Percentiles rank a stretch among this genome's conserved stretches.
These are phyloP conservation scores for Penicillium macrosclerotiorum DNA, from an alignment of 495 filamentous ascomycete genomes.

Conservation along the genomic window DNA sequence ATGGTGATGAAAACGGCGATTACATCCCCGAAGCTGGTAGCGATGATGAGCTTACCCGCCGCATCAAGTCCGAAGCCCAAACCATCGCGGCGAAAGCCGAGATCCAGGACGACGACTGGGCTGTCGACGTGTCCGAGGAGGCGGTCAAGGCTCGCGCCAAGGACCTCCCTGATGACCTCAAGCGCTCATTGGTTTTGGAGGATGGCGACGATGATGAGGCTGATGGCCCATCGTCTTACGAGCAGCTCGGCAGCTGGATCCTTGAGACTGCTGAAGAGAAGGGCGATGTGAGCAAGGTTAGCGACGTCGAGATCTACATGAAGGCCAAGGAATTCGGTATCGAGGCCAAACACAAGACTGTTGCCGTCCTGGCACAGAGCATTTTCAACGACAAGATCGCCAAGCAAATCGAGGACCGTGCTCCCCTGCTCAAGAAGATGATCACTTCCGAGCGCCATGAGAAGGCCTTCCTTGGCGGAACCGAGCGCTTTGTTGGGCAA, in stretches of 20 bases:
- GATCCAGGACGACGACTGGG: constrained; percentile 85
- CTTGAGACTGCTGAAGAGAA: constrained; percentile 66
- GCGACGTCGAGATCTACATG: constrained; percentile 86
- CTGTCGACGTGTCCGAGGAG: constrained; percentile 90
- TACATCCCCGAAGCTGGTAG: constrained; percentile 71
- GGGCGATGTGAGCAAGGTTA: constrained; percentile 70
- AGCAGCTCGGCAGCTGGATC: constrained; percentile 93
- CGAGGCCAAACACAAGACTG: constrained; percentile 89
- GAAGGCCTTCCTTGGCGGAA: constrained; percentile 96
- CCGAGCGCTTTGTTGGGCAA: constrained; percentile 86
- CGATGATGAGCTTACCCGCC: constrained; percentile 89
- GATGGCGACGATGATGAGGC: constrained; percentile 83
- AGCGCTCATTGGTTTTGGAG: constrained; percentile 81
- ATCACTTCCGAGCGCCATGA: constrained; percentile 87
- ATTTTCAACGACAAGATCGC: constrained; percentile 89
- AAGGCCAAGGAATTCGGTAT: constrained; percentile 95
- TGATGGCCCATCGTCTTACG: constrained; percentile 80
- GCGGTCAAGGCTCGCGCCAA: constrained; percentile 92
- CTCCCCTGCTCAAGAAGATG: constrained; percentile 86
- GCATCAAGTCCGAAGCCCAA: constrained; percentile 80
- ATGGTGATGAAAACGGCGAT: constrained; percentile 66
- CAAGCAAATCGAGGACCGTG: constrained; percentile 79
- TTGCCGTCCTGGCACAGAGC: constrained; percentile 88
- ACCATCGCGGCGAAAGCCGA: constrained; percentile 63
- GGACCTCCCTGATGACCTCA: constrained; percentile 86